phyloP scores from a whole-genome alignment of 371 early-diverging fungal species.

The Mortierella sp. region DNA sequence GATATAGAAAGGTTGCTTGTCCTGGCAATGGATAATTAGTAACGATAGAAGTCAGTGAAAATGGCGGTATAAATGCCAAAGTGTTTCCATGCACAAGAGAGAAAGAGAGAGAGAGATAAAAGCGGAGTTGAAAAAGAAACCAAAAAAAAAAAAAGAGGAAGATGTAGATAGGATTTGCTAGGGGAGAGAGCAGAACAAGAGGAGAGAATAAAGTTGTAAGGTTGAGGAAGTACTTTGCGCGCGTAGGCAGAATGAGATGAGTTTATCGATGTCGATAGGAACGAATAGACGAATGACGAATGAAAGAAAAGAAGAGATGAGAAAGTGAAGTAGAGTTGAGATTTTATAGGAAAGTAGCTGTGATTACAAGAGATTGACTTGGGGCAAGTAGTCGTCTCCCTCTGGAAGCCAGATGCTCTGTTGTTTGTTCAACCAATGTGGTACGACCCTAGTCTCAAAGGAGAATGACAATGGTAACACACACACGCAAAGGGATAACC shows the following conservation, averaged over 20 bases:
- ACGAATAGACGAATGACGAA: background rate
- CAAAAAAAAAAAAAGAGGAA: background rate
- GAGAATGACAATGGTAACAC: conserved; percentile 1
- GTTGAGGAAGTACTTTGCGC: background rate
- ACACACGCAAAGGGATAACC: background rate
- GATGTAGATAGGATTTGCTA: background rate
- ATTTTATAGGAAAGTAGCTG: background rate
- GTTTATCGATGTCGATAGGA: background rate
- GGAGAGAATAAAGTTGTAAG: conserved; percentile 10
- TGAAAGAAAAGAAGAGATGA: background rate
- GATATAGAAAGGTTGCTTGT: too few relatives aligned
- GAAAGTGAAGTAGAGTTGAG: background rate
- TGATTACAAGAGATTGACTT: background rate
- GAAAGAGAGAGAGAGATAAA: background rate
- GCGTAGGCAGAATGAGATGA: background rate
- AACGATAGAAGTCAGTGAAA: too few relatives aligned
- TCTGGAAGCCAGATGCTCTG: too few relatives aligned
- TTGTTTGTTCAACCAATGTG: too few relatives aligned
- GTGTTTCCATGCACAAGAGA: too few relatives aligned
- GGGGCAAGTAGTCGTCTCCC: too few relatives aligned
- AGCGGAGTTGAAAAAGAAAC: background rate
- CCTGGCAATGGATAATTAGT: too few relatives aligned
- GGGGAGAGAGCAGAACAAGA: background rate
- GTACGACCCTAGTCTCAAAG: too few relatives aligned
- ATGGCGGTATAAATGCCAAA: too few relatives aligned